Evolutionary conservation across 2,329 filamentous ascomycete genomes (phyloP), one percentile per base, ranked within the genome.

Genomic region (Aureobasidium vineae): DNA sequence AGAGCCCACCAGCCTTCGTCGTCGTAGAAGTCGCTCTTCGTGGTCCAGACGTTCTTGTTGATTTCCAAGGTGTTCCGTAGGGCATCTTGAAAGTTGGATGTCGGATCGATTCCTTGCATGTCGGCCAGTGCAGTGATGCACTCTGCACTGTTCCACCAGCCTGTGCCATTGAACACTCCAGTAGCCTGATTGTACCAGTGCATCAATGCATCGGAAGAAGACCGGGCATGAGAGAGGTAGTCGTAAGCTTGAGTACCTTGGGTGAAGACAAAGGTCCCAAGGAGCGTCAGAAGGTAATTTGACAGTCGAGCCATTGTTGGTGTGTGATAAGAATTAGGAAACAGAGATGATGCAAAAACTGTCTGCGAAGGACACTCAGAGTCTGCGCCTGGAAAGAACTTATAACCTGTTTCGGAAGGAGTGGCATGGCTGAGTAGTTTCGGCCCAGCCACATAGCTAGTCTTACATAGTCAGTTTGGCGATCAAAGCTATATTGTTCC

Each of bases 91-190:
- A 77, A 68, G n/a, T 71, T 71, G 64, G 76, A 75, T 21, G 69
- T 75, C 52, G 70, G 71, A 65, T 79, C 77, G 33, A 77, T 56
- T 1, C 75, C 74, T 8, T 79, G 79, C 28, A 85, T 75, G 66
- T 90, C 85, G 61, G 82, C 84, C 21, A 91, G 75, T 3, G 82
- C 82, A 0, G 87, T 89, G 67, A 91, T 78, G 66, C 82, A 82
- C 72, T 90, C 91, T 52, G 85, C 89, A 63, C 84, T 83, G 72
- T 91, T 90, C 89, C 89, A 92, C 89, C 89, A 92, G n/a, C 53
- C 64, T 11, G 50, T 66, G 13, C 41, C 49, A n/a, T 63, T 72
- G 72, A 73, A 75, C 1, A 76, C 67, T 7, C 74, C 74, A 19
- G 67, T 74, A 0, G 67, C 70, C 41, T 72, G 57, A 21, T 76